These are phyloP conservation scores for Strobilomyces confusus DNA, from an alignment of 768 basidiomycete genomes.

Conservation along the genomic window DNA sequence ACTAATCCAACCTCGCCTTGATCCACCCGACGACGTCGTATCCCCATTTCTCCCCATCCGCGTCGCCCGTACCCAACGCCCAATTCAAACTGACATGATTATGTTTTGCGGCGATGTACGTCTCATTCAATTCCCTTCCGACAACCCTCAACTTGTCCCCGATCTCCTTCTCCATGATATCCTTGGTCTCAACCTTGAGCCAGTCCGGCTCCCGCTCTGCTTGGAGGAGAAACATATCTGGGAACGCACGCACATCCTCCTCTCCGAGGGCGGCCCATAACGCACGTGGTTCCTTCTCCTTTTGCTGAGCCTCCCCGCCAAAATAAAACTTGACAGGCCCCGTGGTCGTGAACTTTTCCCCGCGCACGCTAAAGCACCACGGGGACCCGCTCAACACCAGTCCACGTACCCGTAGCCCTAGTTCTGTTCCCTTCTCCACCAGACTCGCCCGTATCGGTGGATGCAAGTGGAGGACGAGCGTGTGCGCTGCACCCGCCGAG, in stretches of 20 bases:
- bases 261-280: slow-evolving; percentile 38
- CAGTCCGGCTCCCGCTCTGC: slow-evolving; percentile 52
- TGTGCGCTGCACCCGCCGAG: slow-evolving; percentile 56
- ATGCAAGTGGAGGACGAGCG: slow-evolving; percentile 34
- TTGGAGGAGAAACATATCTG: slow-evolving; percentile 45
- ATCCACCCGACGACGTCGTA: slow-evolving; percentile 41
- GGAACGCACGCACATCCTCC: slow-evolving; percentile 37
- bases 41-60: slow-evolving; percentile 61
- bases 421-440: slow-evolving; percentile 23
- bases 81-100: slow-evolving; percentile 60
- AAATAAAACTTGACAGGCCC: slow-evolving; percentile 26
- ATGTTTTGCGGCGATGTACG: slow-evolving; percentile 45
- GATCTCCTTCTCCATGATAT: slow-evolving; percentile 39
- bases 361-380: slow-evolving; percentile 35
- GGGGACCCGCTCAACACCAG: slow-evolving; percentile 44
- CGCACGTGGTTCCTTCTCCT: slow-evolving; percentile 37
- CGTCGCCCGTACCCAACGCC: slow-evolving; percentile 49
- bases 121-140: slow-evolving; percentile 19
- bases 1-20: slow-evolving; percentile 16
- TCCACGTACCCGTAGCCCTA: slow-evolving; percentile 35
- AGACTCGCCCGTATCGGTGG: slow-evolving; percentile 28
- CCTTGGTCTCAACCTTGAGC: slow-evolving; percentile 34
- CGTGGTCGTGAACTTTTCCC: slow-evolving; percentile 23
- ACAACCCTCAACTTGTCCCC: slow-evolving; percentile 31
- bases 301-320: slow-evolving; percentile 41